Evolutionary conservation across 768 basidiomycete genomes (phyloP).

Genomic region (Daedalea quercina): DNA sequence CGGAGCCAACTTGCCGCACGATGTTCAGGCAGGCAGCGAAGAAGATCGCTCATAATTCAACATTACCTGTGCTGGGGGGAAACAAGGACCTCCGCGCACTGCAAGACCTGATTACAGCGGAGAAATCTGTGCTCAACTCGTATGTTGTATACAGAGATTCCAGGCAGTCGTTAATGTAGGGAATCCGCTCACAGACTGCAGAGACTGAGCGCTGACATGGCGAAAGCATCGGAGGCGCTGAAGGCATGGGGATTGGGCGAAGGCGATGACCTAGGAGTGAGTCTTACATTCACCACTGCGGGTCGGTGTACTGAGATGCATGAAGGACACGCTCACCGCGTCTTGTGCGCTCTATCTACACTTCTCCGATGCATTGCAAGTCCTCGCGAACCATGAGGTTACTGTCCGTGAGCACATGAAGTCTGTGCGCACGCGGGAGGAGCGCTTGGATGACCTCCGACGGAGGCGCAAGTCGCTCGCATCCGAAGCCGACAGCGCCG

Average conservation of each 20-base stretch:
- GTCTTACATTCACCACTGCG: constrained; percentile 18
- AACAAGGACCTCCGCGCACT: constrained; percentile 77
- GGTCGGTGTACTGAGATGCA: not conserved
- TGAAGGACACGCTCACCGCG: constrained; percentile 67
- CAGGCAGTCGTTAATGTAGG: not conserved
- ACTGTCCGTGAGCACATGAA: constrained; percentile 72
- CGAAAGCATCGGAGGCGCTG: constrained; percentile 67
- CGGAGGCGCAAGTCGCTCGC: constrained; percentile 60
- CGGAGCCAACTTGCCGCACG: too few relatives aligned
- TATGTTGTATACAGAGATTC: constrained; percentile 28
- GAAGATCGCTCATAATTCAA: constrained; percentile 86
- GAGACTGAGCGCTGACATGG: constrained; percentile 57
- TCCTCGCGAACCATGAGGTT: constrained; percentile 67
- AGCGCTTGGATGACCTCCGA: constrained; percentile 71
- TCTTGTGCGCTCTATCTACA: constrained; percentile 62
- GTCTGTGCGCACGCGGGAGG: constrained; percentile 76
- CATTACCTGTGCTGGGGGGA: constrained; percentile 58
- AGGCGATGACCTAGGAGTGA: constrained; percentile 75
- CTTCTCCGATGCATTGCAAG: constrained; percentile 58
- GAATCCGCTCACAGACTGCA: constrained; percentile 30
- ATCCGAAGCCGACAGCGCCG: constrained; percentile 73
- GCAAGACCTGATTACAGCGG: constrained; percentile 85
- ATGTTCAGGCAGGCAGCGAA: constrained; percentile 80
- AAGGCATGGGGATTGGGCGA: constrained; percentile 71
- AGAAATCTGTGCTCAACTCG: constrained; percentile 77